A percentile compares a stretch with the other conserved stretches of the same genome.
Conservation (phyloP, 345 rosid species). For the Moricandia moricandioides region DNA sequence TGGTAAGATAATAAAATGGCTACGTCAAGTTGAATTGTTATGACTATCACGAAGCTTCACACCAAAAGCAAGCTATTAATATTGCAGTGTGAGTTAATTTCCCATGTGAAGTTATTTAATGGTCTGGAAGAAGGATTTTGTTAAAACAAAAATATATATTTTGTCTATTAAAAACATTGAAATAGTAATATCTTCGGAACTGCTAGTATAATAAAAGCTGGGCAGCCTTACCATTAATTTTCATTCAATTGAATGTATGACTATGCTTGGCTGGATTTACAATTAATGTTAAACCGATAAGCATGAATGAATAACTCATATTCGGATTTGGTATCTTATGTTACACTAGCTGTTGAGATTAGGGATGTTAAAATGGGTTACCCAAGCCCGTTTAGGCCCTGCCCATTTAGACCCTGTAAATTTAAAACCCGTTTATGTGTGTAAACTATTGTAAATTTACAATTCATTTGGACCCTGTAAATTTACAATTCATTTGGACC, state of each 20-base stretch:
- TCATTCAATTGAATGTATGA: constrained; percentile 33
- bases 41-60: constrained; percentile 32
- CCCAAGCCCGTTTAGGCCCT: too few relatives aligned
- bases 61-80: constrained; percentile 33
- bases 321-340: background rate
- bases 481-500: too few relatives aligned
- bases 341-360: too few relatives aligned
- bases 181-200: constrained; percentile 36
- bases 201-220: constrained; percentile 32
- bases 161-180: background rate
- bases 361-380: too few relatives aligned
- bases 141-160: constrained; percentile 5
- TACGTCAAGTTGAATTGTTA: constrained; percentile 23
- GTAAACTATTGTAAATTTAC: too few relatives aligned
- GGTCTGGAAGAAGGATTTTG: constrained; percentile 4
- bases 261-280: constrained; percentile 32
- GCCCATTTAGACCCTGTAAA: too few relatives aligned
- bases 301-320: constrained; percentile 13
- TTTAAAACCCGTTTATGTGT: too few relatives aligned
- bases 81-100: constrained; percentile 36
- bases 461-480: too few relatives aligned
- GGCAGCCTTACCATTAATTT: constrained; percentile 28
- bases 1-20: constrained; percentile 16
- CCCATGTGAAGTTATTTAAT: constrained; percentile 44
- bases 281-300: constrained; percentile 29